Conservation (phyloP, 208 protist species). For the Wallacemonas sp. region DNA sequence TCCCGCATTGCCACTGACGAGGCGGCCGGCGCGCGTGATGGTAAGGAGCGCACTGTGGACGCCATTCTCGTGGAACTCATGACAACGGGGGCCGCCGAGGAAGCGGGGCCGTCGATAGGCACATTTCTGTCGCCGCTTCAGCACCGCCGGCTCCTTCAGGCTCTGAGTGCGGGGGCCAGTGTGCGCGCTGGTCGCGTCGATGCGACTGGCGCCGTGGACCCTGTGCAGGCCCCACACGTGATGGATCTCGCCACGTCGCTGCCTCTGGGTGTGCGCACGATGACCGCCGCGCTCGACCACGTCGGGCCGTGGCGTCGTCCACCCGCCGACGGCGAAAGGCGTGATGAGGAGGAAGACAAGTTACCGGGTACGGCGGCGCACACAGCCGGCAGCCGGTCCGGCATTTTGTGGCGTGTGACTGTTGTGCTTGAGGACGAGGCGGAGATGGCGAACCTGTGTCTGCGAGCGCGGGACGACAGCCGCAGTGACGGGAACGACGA, state of each 20-base stretch:
- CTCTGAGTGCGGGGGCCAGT: not conserved
- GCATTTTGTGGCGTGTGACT: too few relatives aligned
- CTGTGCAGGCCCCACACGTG: not conserved
- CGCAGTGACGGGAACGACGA: too few relatives aligned
- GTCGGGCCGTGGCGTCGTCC: slow-evolving; percentile 16
- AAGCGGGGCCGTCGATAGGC: not conserved
- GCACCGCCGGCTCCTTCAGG: slow-evolving; percentile 3
- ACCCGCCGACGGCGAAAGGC: too few relatives aligned
- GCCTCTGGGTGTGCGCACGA: slow-evolving; percentile 31
- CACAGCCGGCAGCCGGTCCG: too few relatives aligned
- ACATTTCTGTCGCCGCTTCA: slow-evolving; percentile 11
- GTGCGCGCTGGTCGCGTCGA: not conserved
- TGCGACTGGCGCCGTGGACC: not conserved
- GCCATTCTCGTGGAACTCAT: slow-evolving; percentile 5
- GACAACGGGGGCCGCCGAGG: not conserved
- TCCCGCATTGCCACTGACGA: not conserved
- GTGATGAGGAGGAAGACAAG: too few relatives aligned
- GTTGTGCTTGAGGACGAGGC: too few relatives aligned
- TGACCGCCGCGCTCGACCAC: slow-evolving; percentile 13
- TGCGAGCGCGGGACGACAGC: too few relatives aligned
- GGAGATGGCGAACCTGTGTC: too few relatives aligned
- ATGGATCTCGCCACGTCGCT: slow-evolving; percentile 28
- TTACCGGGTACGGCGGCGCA: too few relatives aligned
- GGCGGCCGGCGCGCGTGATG: not conserved
- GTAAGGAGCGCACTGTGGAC: not conserved